Evolutionary conservation across 805 yeast species (phyloP), one percentile per base, ranked within the genome.

Genomic region (Yarrowia sp.): DNA sequence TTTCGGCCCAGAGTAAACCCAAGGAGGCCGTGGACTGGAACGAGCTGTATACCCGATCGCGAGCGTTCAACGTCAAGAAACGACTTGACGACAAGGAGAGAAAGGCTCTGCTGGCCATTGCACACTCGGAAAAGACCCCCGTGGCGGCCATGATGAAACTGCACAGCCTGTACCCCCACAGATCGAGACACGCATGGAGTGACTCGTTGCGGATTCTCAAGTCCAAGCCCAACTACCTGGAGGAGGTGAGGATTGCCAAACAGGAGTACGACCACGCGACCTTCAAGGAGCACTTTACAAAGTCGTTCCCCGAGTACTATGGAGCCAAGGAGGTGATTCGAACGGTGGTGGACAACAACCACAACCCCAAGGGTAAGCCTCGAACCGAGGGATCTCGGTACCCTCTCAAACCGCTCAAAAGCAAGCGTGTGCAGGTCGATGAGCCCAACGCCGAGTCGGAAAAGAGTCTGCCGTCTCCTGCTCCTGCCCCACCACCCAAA

Each of bases 281-380:
- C n/a, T 61, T 24, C 55, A 36, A 38, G 44, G 55, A 38, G n/a
- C 66, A 61, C 24, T 61, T 61, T 14, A 46, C 44, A 1, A 34
- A 36, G 13, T 33, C 44, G 10, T 61, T 61, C 14, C 66, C 66
- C 4, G 66, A 61, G 30, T 61, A 61, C 15, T 61, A 61, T 15
- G 66, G 66, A 2, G 66, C 66, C 36, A 61, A 61, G 38, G 53
- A 46, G 39, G 66, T 61, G 44, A 52, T 61, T 50, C 53, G 66
- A 46, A 61, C 66, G 14, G 55, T 61, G 6, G 66, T 61, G 3
- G 66, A 61, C 24, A 61, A 61, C 46, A 61, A 61, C 20, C 66
- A 61, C 24, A 61, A 61, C 20, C 66, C 66, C 15, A 46, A 39
- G 24, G 66, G 66, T 3, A 61, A 61, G 24, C 66, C 66, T 24